Conservation (phyloP, 768 basidiomycete species). For the Cyclocybe cylindracea region DNA sequence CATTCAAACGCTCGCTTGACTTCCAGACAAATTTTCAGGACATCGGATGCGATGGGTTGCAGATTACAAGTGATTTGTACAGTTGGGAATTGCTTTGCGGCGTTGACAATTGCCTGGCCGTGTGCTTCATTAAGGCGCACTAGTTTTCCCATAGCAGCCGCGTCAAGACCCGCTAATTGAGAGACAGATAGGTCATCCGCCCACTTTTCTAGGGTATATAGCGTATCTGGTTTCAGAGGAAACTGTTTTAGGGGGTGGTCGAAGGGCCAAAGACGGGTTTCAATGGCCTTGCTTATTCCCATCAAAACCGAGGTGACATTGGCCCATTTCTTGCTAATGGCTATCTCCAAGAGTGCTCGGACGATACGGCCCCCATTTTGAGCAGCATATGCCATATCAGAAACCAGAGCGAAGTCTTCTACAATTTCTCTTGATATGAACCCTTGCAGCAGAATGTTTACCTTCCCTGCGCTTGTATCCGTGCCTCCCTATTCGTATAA, state of each 20-base stretch:
- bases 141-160: conserved; percentile 72
- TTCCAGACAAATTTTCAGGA: conserved; percentile 73
- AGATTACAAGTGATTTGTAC: conserved; percentile 65
- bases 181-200: conserved; percentile 78
- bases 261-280: conserved; percentile 93
- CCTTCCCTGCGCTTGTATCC: conserved; percentile 69
- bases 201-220: conserved; percentile 78
- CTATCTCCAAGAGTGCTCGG: conserved; percentile 93
- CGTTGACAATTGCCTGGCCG: conserved; percentile 74
- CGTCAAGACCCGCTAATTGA: conserved; percentile 68
- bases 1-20: conserved; percentile 76
- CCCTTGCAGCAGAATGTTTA: conserved; percentile 92
- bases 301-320: conserved; percentile 76
- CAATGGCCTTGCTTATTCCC: conserved; percentile 91
- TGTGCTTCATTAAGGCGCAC: conserved; percentile 86
- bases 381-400: conserved; percentile 91
- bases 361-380: conserved; percentile 95
- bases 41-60: conserved; percentile 81
- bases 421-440: conserved; percentile 80
- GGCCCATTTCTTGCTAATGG: conserved; percentile 91
- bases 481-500: conserved; percentile 50
- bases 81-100: conserved; percentile 85
- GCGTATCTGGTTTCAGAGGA: conserved; percentile 70
- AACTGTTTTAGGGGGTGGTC: conserved; percentile 89
- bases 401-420: conserved; percentile 95